These are phyloP conservation scores for Geotrichum bryndzae DNA, from an alignment of 1,139 yeast genomes.

Conservation along the genomic window DNA sequence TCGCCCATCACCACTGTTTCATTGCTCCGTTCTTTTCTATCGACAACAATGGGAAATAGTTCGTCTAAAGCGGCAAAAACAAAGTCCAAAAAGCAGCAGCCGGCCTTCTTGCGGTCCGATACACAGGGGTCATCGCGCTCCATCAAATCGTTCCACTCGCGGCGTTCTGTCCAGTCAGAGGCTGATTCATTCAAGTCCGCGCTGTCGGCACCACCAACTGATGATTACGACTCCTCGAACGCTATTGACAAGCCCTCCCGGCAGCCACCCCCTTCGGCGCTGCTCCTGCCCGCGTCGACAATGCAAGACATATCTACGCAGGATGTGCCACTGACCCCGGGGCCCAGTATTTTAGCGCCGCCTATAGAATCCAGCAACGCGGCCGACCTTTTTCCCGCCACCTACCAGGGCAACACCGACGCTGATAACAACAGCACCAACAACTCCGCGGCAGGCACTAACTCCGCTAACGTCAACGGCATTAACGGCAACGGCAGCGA, in stretches of 20 bases:
- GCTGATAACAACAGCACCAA: neutral
- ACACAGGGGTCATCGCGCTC: slow-evolving; percentile 40
- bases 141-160: slow-evolving; percentile 32
- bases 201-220: slow-evolving; percentile 11
- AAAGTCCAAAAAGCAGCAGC: slow-evolving; percentile 24
- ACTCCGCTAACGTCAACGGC: neutral
- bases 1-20: neutral
- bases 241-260: neutral
- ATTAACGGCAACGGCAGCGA: neutral
- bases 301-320: neutral
- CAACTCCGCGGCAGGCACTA: neutral
- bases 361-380: neutral
- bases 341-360: slow-evolving; percentile 18
- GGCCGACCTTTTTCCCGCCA: slow-evolving; percentile 1
- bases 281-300: neutral
- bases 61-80: slow-evolving; percentile 27
- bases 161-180: slow-evolving; percentile 25
- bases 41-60: slow-evolving; percentile 33
- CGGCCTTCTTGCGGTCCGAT: slow-evolving; percentile 36
- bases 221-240: neutral
- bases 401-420: slow-evolving; percentile 1
- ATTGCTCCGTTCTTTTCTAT: neutral
- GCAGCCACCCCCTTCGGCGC: slow-evolving; percentile 1
- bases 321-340: slow-evolving; percentile 12
- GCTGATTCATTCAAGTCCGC: slow-evolving; percentile 29